phyloP scores from a whole-genome alignment of 139 green algal species.

The Chlamydomonas sp. region DNA sequence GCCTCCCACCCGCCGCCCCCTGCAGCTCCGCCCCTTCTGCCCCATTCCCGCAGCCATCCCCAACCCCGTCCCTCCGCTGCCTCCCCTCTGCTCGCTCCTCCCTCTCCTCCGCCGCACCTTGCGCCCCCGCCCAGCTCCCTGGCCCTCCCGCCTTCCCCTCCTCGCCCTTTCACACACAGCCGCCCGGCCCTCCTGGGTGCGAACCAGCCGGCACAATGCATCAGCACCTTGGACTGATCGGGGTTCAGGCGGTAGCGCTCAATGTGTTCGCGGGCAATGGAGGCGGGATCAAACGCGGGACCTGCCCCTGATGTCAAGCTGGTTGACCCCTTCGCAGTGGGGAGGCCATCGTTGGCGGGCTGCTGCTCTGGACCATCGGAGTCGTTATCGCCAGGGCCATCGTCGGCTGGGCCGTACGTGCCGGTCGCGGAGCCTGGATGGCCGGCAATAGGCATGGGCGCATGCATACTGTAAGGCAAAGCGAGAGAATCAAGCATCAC shows the following conservation, averaged over 20 bases:
- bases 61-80: neutral
- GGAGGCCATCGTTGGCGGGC: neutral
- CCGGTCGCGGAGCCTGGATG: no score
- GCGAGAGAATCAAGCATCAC: no score
- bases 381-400: no score
- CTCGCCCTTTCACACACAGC: neutral
- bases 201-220: slow-evolving; percentile 54
- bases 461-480: no score
- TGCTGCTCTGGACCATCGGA: no score
- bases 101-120: neutral
- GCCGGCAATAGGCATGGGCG: no score
- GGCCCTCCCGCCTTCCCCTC: neutral
- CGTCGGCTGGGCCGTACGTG: no score
- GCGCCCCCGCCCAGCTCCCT: neutral
- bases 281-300: slow-evolving; percentile 6
- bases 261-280: neutral
- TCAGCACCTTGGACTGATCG: slow-evolving; percentile 70
- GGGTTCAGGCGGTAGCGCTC: slow-evolving; percentile 63
- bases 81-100: neutral
- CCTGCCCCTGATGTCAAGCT: neutral
- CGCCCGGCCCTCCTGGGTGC: neutral
- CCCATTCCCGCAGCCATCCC: neutral
- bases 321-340: neutral
- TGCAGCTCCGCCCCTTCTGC: neutral
- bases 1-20: neutral